A percentile compares a stretch with the other conserved stretches of the same genome.
These are phyloP conservation scores for Marvania coccoides DNA, from an alignment of 139 green algal genomes.

Conservation along the genomic window DNA sequence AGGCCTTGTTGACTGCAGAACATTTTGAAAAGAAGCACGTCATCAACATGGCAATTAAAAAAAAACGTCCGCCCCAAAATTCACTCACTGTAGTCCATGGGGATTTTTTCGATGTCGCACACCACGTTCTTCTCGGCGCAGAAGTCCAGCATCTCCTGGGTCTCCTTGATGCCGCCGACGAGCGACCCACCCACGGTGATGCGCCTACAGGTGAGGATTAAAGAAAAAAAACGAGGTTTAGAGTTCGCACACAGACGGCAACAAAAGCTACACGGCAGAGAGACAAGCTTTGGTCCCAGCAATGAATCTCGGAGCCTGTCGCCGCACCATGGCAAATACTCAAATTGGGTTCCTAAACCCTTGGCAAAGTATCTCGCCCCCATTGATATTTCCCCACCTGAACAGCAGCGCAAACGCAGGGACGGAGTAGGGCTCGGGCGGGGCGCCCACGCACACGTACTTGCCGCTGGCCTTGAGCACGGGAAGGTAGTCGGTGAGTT, in stretches of 20 bases:
- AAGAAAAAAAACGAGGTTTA: neutral
- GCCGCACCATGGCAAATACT: neutral
- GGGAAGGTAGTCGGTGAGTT: constrained; percentile 34
- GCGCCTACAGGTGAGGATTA: neutral
- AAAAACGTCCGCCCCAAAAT: too few relatives aligned
- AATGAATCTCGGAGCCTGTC: too few relatives aligned
- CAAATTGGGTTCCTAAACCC: constrained; percentile 1
- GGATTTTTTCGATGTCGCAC: constrained; percentile 31
- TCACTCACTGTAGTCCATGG: constrained; percentile 17
- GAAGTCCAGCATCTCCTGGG: constrained; percentile 75
- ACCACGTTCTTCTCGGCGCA: constrained; percentile 55
- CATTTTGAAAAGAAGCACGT: too few relatives aligned
- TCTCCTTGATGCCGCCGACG: constrained; percentile 68
- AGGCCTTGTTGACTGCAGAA: constrained; percentile 57
- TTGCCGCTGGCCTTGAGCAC: constrained; percentile 36
- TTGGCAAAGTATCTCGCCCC: neutral
- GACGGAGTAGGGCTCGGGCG: constrained; percentile 22
- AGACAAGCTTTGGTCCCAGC: too few relatives aligned
- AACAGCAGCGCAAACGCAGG: neutral
- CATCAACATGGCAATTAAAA: too few relatives aligned
- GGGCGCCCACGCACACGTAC: constrained; percentile 39
- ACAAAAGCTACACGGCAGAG: too few relatives aligned
- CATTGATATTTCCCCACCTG: too few relatives aligned
- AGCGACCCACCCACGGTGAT: constrained; percentile 32
- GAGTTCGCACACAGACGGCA: neutral